Evolutionary conservation across 768 basidiomycete genomes (phyloP).

Genomic region (Pulveroboletus sp.): DNA sequence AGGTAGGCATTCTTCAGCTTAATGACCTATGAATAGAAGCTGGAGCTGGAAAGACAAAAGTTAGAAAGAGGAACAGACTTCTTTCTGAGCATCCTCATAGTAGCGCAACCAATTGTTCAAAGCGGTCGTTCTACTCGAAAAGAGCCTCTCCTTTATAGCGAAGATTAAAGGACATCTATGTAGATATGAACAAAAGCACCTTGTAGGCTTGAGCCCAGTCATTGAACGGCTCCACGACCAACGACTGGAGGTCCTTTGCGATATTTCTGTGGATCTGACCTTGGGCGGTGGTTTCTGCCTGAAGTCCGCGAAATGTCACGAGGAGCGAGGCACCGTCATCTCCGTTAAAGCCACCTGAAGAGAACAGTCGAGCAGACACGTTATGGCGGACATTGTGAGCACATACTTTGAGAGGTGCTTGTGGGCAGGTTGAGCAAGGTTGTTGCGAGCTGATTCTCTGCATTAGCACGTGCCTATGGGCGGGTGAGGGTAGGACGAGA

Average conservation of each 20-base stretch:
- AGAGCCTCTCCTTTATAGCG: constrained; percentile 54
- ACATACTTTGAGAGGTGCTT: constrained; percentile 49
- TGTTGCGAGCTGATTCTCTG: constrained; percentile 64
- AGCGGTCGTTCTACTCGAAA: constrained; percentile 52
- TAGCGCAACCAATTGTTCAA: constrained; percentile 65
- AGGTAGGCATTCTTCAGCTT: constrained; percentile 79
- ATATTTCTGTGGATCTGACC: constrained; percentile 73
- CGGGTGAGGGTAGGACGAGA: constrained; percentile 6
- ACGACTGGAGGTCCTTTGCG: constrained; percentile 69
- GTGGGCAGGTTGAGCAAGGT: constrained; percentile 51
- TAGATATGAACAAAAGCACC: constrained; percentile 33
- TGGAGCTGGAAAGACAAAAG: background rate
- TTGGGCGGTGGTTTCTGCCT: constrained; percentile 66
- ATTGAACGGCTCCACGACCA: constrained; percentile 80
- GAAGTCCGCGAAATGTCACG: constrained; percentile 76
- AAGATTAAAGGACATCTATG: constrained; percentile 12
- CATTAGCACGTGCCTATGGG: constrained; percentile 67
- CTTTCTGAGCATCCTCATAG: constrained; percentile 67
- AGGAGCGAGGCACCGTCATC: constrained; percentile 85
- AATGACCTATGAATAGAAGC: constrained; percentile 35
- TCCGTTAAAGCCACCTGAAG: constrained; percentile 65
- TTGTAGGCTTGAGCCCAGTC: constrained; percentile 77
- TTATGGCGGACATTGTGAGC: background rate
- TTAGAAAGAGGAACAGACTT: constrained; percentile 40
- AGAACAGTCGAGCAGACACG: constrained; percentile 7